phyloP scores from a whole-genome alignment of 2,329 filamentous ascomycete species.

The Trichophyton simii region DNA sequence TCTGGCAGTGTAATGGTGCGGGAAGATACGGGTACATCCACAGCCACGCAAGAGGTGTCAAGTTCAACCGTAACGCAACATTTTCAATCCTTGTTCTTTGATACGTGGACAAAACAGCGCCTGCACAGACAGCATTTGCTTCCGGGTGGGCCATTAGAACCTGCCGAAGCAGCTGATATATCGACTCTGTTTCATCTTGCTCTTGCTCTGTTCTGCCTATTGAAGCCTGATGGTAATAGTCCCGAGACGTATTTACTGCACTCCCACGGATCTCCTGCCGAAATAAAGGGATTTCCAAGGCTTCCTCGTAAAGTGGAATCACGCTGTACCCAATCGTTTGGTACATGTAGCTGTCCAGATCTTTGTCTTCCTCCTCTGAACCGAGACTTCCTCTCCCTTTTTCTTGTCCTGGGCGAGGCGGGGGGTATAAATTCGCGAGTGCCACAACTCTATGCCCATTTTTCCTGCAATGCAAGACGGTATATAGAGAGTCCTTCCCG shows the following conservation, averaged over 20 bases:
- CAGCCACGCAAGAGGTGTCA: slow-evolving; percentile 71
- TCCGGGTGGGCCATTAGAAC: slow-evolving; percentile 60
- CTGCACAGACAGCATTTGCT: slow-evolving; percentile 76
- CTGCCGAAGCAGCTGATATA: slow-evolving; percentile 59
- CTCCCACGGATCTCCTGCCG: slow-evolving; percentile 61
- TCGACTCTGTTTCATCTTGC: slow-evolving; percentile 79
- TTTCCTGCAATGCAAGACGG: slow-evolving; percentile 73
- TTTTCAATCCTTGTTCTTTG: slow-evolving; percentile 93
- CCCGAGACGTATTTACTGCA: slow-evolving; percentile 56
- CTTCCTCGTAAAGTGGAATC: slow-evolving; percentile 70
- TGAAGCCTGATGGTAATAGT: slow-evolving; percentile 45
- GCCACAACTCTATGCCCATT: slow-evolving; percentile 80
- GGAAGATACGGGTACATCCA: slow-evolving; percentile 82
- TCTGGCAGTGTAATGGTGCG: slow-evolving; percentile 24
- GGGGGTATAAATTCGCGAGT: slow-evolving; percentile 74
- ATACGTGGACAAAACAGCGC: slow-evolving; percentile 88
- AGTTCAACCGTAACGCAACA: slow-evolving; percentile 68
- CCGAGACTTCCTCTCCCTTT: slow-evolving; percentile 17
- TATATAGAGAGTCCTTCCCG: slow-evolving; percentile 94
- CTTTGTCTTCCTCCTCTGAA: slow-evolving; percentile 40
- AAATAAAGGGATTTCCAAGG: slow-evolving; percentile 72
- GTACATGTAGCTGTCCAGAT: slow-evolving; percentile 98
- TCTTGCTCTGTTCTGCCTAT: slow-evolving; percentile 3
- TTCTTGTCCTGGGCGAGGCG: slow-evolving; percentile 4
- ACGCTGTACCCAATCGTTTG: slow-evolving; percentile 87